A percentile compares a stretch with the other conserved stretches of the same genome.
Conservation (phyloP, 805 yeast genomes). For the Allodekkera sacchari region DNA sequence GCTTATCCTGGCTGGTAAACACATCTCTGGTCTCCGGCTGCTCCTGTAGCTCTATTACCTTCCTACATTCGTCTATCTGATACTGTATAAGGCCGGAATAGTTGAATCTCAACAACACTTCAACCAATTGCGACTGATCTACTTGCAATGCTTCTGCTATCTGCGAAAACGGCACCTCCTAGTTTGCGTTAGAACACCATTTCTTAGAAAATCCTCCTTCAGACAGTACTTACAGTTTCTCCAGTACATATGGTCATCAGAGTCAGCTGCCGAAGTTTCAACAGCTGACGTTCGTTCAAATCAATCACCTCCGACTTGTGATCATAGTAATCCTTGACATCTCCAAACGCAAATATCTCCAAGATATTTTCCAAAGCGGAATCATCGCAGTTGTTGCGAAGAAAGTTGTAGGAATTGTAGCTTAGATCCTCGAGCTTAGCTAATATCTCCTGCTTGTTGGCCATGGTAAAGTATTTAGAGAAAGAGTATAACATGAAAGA, state of each 20-base stretch:
- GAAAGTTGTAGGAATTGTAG: slow-evolving; percentile 12
- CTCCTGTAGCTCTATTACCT: slow-evolving; percentile 4
- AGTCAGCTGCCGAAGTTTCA: slow-evolving; percentile 6
- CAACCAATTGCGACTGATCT: neutral
- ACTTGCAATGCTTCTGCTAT: slow-evolving; percentile 1
- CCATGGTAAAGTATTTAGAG: too few relatives aligned
- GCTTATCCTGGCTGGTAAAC: slow-evolving; percentile 12
- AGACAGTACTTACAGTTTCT: neutral
- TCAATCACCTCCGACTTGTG: neutral
- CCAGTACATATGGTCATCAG: slow-evolving; percentile 2
- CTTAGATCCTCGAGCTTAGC: slow-evolving; percentile 8
- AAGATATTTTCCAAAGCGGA: slow-evolving; percentile 6
- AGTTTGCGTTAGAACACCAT: neutral
- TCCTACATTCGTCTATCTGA: slow-evolving; percentile 11
- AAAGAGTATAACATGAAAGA: too few relatives aligned
- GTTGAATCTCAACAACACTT: slow-evolving; percentile 2
- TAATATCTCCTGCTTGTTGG: neutral
- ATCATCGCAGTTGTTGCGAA: slow-evolving; percentile 6
- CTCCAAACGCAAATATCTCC: slow-evolving; percentile 23
- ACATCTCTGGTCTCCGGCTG: slow-evolving; percentile 8
- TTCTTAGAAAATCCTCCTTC: slow-evolving; percentile 2
- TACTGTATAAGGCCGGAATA: slow-evolving; percentile 9
- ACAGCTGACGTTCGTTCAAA: slow-evolving; percentile 2
- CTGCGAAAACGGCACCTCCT: slow-evolving; percentile 7
- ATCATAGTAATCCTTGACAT: slow-evolving; percentile 12